Evolutionary conservation across 2,329 filamentous ascomycete genomes (phyloP), one percentile per base, ranked within the genome.

Genomic region (Thielaviopsis ethacetica): DNA sequence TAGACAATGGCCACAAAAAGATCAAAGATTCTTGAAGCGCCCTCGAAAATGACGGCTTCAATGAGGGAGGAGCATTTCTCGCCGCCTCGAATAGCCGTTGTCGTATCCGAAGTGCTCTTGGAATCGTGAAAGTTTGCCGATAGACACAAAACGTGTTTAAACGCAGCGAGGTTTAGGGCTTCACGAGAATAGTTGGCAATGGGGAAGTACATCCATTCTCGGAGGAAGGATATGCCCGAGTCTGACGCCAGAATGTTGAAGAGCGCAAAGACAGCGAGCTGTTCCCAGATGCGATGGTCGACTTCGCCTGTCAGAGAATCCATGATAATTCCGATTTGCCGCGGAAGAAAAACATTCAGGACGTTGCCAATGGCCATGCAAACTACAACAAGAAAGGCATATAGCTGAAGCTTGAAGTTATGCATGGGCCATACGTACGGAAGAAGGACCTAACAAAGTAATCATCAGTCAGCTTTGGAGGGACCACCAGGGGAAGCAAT

Each of bases 381-480:
- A 1, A 86, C 51, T 0, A 79, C 78, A 52, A 93, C 83, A 3
- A 86, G 74, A 12, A 79, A 71, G 21, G 86, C 79, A 58, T 83
- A 83, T 19, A 86, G 68, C 67, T 93, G 87, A 19, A 93, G 76
- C 15, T 72, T 69, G 57, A 75, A 77, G 65, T 85, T 80, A 50
- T 83, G 78, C 56, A 81, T 77, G 0, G 90, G 89, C 81, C 86
- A 91, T 21, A 95, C 74, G 66, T 89, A 87, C 0, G 87, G 88
- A 27, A 91, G 73, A 67, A 95, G 85, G 41, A 91, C 72, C 80
- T 84, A 59, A 15, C n/a, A 22, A 1, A 61, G 54, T 24, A 53
- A 26, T 17, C n/a, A 17, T 3, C 34, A 41, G 10, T 30, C n/a
- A 21, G 30, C 4, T 22, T 6, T 6, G 10, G 7, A 34, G 15